These are phyloP conservation scores for Trichaptum fuscoviolaceum DNA, from an alignment of 768 basidiomycete species.

Conservation along the genomic window DNA sequence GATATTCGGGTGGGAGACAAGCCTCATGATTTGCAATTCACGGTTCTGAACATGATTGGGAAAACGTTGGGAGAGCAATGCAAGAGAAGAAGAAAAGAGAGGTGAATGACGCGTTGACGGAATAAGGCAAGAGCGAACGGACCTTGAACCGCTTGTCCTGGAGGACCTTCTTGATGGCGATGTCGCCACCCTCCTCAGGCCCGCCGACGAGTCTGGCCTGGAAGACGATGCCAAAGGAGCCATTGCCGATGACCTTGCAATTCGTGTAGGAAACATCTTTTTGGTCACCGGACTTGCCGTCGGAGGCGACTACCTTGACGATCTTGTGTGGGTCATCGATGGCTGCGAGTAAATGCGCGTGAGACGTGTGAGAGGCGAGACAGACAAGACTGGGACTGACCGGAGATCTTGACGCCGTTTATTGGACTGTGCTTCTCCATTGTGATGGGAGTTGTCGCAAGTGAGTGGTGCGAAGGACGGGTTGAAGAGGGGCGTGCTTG, in stretches of 20 bases:
- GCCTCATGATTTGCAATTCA: slow-evolving; percentile 98
- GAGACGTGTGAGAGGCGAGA: slow-evolving; percentile 21
- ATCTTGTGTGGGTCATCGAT: slow-evolving; percentile 97
- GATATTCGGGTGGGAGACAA: slow-evolving; percentile 95
- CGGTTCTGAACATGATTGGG: slow-evolving; percentile 65
- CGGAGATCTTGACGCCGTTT: slow-evolving; percentile 83
- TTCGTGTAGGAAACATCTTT: slow-evolving; percentile 90
- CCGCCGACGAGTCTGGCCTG: slow-evolving; percentile 80
- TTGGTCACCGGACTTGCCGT: slow-evolving; percentile 89
- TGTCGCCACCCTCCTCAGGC: slow-evolving; percentile 68
- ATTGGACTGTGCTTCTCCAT: slow-evolving; percentile 79
- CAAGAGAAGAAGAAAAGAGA: slow-evolving; percentile 7
- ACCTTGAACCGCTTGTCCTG: slow-evolving; percentile 99
- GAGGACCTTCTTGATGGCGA: slow-evolving; percentile 99
- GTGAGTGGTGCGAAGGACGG: not conserved
- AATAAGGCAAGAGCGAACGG: slow-evolving; percentile 21
- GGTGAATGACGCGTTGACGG: slow-evolving; percentile 1
- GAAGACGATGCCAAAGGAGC: slow-evolving; percentile 98
- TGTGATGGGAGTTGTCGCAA: not conserved
- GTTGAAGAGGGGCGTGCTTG: not conserved
- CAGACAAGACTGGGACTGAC: slow-evolving; percentile 42
- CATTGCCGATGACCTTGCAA: slow-evolving; percentile 98
- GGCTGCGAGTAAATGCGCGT: slow-evolving; percentile 39
- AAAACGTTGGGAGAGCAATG: slow-evolving; percentile 7
- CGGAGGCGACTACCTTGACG: slow-evolving; percentile 90